Base-by-base conservation (phyloP, 108 stramenopile genomes). In the Cylindrotheca closterium region DNA sequence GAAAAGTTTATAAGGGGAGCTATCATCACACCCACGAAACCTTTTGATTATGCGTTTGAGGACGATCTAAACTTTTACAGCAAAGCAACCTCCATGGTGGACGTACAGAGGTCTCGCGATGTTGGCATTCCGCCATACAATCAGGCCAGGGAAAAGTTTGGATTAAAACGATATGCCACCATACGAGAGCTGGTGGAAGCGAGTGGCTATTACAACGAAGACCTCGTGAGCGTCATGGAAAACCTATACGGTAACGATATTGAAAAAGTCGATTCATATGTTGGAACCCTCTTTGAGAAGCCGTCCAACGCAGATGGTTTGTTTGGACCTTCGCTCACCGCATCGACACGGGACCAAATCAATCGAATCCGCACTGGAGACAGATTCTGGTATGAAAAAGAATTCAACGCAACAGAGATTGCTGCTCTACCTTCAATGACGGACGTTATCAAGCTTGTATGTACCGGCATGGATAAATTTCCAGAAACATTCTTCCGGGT, bases 331-430 rank as follows among this genome's bases (percentile, higher is more conserved):
- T 21, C 34, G 17, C 21, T 67, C n/a, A 42, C 7, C 2, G 42
- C 47, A 19, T 45, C 55, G 1, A 56, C 58, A 21, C 7, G 25
- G 10, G 66, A 67, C 2, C 66, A 67, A 19, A 46, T 67, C 57
- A 53, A 29, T 8, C 7, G 57, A 5, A 4, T 57, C 4, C 66
- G 66, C 1, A 45, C 56, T 42, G 66, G 57, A 17, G 66, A 67
- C 28, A 24, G 66, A 23, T 58, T 67, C 23, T 67, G 57, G 57
- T 67, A 58, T 24, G 28, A 58, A 46, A 25, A 42, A 10, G 46
- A 47, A 4, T 30, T 48, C 22, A 4, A 34, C 42, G 19, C 4
- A 22, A 18, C 45, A 19, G 19, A 61, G 22, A 18, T 18, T n/a
- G n/a, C 18, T 30, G 45, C 15, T 5, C 18, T 61, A 17, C 60